phyloP scores from a whole-genome alignment of 108 stramenopile species.

The Conticribra weissflogii region DNA sequence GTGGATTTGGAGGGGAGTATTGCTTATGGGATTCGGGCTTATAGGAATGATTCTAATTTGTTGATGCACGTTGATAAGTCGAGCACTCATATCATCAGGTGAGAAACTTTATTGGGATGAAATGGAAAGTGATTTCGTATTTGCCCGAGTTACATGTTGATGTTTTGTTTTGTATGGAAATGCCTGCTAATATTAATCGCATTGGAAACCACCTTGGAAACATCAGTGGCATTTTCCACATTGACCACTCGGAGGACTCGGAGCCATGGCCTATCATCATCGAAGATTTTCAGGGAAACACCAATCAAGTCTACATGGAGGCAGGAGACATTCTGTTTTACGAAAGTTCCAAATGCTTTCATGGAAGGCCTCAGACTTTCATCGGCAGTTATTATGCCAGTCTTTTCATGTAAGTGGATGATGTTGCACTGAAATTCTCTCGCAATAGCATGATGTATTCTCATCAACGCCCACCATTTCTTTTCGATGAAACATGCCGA shows the following conservation, averaged over 20 bases:
- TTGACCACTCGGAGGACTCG: slow-evolving; percentile 76
- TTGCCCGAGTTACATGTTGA: neutral
- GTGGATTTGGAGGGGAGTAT: slow-evolving; percentile 54
- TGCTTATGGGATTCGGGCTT: slow-evolving; percentile 83
- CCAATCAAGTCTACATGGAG: slow-evolving; percentile 53
- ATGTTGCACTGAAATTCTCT: neutral
- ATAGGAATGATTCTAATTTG: slow-evolving; percentile 72
- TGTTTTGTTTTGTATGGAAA: neutral
- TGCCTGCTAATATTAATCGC: neutral
- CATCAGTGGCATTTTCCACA: slow-evolving; percentile 80
- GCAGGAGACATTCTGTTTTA: slow-evolving; percentile 71
- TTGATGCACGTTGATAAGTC: slow-evolving; percentile 85
- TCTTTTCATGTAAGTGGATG: slow-evolving; percentile 53
- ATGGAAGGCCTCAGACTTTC: slow-evolving; percentile 63
- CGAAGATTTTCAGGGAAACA: slow-evolving; percentile 62
- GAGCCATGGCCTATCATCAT: slow-evolving; percentile 81
- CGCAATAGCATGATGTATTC: neutral
- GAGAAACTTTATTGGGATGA: neutral
- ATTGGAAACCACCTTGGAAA: no score
- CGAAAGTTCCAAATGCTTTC: slow-evolving; percentile 63
- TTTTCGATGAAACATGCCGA: neutral
- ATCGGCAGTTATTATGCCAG: slow-evolving; percentile 53
- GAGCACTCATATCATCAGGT: slow-evolving; percentile 73
- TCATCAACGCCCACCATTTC: neutral
- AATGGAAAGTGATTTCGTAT: neutral